A percentile compares a stretch with the other conserved stretches of the same genome.
Conservation (phyloP, 768 basidiomycete species). For the Vararia minispora region DNA sequence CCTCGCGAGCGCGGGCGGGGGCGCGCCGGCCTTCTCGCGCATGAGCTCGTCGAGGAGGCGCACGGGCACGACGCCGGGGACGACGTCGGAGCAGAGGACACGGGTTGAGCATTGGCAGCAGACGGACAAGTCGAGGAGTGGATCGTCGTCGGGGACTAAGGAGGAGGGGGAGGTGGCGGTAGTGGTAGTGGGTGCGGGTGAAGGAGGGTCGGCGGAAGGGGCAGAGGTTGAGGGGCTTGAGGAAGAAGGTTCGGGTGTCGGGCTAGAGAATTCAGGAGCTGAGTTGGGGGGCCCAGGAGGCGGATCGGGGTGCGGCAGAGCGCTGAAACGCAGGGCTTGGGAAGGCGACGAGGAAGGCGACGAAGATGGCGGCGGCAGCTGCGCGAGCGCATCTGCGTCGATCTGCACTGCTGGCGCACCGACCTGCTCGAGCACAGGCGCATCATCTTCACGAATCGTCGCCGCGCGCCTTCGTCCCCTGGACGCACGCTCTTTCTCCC, state of each 20-base stretch:
- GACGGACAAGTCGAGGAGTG: conserved; percentile 63
- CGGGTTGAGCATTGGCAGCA: conserved; percentile 80
- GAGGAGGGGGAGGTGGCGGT: no score
- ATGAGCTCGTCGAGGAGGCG: conserved; percentile 52
- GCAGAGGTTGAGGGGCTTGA: no score
- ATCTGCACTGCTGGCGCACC: conserved; percentile 18
- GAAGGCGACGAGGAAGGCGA: no score
- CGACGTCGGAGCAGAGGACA: conserved; percentile 55
- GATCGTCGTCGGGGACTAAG: conserved; percentile 42
- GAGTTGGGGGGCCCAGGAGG: no score
- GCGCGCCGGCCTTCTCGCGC: conserved; percentile 49
- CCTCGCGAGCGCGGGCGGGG: conserved; percentile 41
- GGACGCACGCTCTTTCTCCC: conserved; percentile 39
- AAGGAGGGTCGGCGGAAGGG: no score
- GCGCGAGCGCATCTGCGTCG: conserved; percentile 20
- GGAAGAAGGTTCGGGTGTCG: no score
- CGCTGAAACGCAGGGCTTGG: no score
- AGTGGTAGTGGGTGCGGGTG: no score
- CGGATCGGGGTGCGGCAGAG: no score
- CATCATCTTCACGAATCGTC: conserved; percentile 17
- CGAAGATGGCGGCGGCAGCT: no score
- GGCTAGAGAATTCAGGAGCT: no score
- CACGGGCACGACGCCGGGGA: conserved; percentile 62
- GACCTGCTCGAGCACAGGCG: conserved; percentile 8
- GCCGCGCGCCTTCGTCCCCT: conserved; percentile 48